Percentiles rank a stretch among this genome's conserved stretches.
These are phyloP conservation scores for Gigaspora rosea DNA, from an alignment of 192 early-diverging fungal genomes.

Conservation along the genomic window DNA sequence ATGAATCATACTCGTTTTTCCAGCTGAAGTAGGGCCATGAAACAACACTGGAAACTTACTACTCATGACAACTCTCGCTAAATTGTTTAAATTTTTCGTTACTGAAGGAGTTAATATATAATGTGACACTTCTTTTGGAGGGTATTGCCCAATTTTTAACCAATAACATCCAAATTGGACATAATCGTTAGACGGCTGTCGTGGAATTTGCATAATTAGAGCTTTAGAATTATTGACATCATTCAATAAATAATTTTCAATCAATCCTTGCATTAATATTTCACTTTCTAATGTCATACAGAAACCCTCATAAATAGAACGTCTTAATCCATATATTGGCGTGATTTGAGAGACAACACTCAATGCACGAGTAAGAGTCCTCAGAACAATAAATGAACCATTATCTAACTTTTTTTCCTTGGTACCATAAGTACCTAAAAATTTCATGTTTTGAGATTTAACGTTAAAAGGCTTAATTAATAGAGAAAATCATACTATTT, in stretches of 20 bases:
- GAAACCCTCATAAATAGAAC: constrained; percentile 91
- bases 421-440: no score
- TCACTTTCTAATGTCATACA: constrained; percentile 91
- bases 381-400: no score
- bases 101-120: constrained; percentile 93
- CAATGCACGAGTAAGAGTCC: constrained; percentile 87
- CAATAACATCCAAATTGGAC: constrained; percentile 87
- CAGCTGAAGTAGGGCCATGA: constrained; percentile 97
- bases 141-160: constrained; percentile 63
- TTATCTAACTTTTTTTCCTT: no score
- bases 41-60: constrained; percentile 92
- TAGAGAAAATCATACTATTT: no score
- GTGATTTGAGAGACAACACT: constrained; percentile 75
- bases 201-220: constrained; percentile 64
- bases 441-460: no score
- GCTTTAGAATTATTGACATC: constrained; percentile 55
- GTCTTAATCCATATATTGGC: constrained; percentile 73
- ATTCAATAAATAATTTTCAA: constrained; percentile 62
- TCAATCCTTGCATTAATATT: constrained; percentile 49
- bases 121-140: constrained; percentile 41
- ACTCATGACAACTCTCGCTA: constrained; percentile 91
- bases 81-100: constrained; percentile 76
- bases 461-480: no score
- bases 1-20: constrained; percentile 98
- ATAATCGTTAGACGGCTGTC: constrained; percentile 48